These are phyloP conservation scores for Linanthus parryae DNA, from an alignment of 148 eudicot genomes.

Conservation along the genomic window DNA sequence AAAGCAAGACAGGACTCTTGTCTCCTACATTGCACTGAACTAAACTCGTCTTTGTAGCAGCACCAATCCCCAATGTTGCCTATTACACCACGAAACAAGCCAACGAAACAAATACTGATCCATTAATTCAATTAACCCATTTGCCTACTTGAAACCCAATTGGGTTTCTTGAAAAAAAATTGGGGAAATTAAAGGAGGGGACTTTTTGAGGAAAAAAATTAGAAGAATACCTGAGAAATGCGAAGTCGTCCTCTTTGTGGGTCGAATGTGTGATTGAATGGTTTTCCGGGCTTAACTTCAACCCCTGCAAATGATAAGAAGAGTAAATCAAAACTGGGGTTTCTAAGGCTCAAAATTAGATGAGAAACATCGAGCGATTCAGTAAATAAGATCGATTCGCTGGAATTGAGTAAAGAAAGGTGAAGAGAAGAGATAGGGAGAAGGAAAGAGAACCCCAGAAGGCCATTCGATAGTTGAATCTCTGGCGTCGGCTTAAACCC, in stretches of 20 bases:
- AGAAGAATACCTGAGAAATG: conserved; percentile 57
- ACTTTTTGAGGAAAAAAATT: neutral
- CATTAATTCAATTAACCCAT: neutral
- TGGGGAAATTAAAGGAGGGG: neutral
- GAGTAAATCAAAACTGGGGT: neutral
- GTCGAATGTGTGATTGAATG: conserved; percentile 40
- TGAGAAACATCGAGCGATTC: neutral
- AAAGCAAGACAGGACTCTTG: conserved; percentile 75
- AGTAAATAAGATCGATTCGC: neutral
- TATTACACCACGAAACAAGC: conserved; percentile 16
- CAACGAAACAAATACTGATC: neutral
- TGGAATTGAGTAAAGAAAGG: neutral
- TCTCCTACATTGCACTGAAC: conserved; percentile 87
- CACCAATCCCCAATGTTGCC: conserved; percentile 77
- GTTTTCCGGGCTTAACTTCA: conserved; percentile 70
- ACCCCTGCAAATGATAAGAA: conserved; percentile 32
- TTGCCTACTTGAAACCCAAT: neutral
- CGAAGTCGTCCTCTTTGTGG: conserved; percentile 42
- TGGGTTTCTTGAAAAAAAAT: neutral
- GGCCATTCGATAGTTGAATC: no score
- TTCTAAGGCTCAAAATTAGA: neutral
- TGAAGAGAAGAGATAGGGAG: conserved; percentile 10
- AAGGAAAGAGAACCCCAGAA: conserved; percentile 29
- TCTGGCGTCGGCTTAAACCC: no score
- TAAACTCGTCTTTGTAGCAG: conserved; percentile 37